Conservation (phyloP, 1,284 basidiomycete genomes). For the Ceratobasidium sp. region DNA sequence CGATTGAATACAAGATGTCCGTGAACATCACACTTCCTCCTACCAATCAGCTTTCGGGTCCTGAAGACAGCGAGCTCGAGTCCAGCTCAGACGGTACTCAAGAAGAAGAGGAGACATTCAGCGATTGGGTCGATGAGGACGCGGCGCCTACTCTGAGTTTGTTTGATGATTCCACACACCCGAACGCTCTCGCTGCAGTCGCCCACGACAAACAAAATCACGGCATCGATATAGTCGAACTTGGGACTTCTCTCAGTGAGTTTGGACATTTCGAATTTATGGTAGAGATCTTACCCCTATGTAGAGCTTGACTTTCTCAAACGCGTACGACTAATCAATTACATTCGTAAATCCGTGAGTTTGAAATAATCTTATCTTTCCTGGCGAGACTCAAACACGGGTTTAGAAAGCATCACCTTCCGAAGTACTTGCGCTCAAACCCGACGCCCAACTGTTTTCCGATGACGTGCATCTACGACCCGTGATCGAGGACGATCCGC, state of each 20-base stretch:
- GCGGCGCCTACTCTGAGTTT: constrained; percentile 76
- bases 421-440: constrained; percentile 65
- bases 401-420: constrained; percentile 67
- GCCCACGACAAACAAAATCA: constrained; percentile 74
- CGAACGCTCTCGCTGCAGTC: constrained; percentile 72
- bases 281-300: constrained; percentile 45
- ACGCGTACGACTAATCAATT: constrained; percentile 86
- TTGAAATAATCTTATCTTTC: background rate
- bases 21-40: constrained; percentile 37
- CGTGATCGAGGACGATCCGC: constrained; percentile 83
- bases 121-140: constrained; percentile 82
- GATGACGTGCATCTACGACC: constrained; percentile 86
- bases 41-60: constrained; percentile 33
- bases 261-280: constrained; percentile 53
- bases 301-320: constrained; percentile 75
- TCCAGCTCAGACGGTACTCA: constrained; percentile 24
- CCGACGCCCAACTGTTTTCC: constrained; percentile 72
- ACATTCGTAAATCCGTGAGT: constrained; percentile 80
- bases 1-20: constrained; percentile 34
- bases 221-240: constrained; percentile 72
- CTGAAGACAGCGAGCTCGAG: constrained; percentile 36
- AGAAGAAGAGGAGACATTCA: constrained; percentile 75
- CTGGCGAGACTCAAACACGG: constrained; percentile 31
- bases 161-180: constrained; percentile 81
- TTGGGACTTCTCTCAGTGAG: constrained; percentile 65